Conservation (phyloP, 495 filamentous ascomycete species). For the Friedmanniomyces simplex region DNA sequence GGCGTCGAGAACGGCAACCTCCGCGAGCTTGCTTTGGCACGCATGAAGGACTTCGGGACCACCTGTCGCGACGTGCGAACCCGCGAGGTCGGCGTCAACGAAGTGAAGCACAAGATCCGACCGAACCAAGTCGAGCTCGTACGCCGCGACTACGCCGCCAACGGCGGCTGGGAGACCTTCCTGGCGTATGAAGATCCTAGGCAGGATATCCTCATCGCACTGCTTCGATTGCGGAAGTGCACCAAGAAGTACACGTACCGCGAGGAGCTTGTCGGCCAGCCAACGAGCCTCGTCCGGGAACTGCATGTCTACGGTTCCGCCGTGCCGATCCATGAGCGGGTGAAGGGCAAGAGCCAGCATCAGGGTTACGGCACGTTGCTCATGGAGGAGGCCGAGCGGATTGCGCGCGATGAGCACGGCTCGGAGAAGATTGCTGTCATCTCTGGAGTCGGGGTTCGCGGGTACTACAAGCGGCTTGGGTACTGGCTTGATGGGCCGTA, state of each 20-base stretch:
- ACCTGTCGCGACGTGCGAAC: conserved; percentile 97
- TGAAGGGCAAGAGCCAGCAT: conserved; percentile 94
- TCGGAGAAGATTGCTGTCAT: conserved; percentile 93
- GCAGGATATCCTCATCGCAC: conserved; percentile 90
- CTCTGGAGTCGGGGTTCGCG: conserved; percentile 85
- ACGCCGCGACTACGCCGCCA: conserved; percentile 89
- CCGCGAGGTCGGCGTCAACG: conserved; percentile 94
- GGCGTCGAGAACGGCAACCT: conserved; percentile 98
- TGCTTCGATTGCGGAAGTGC: conserved; percentile 85
- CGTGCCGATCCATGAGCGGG: conserved; percentile 85
- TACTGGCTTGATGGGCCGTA: conserved; percentile 88
- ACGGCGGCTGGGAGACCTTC: conserved; percentile 97
- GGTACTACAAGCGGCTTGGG: conserved; percentile 85
- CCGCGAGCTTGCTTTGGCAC: conserved; percentile 77
- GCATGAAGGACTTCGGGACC: conserved; percentile 98
- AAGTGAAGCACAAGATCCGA: conserved; percentile 96
- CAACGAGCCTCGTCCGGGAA: conserved; percentile 85
- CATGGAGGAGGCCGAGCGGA: conserved; percentile 96
- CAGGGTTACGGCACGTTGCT: conserved; percentile 91
- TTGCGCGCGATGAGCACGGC: conserved; percentile 85
- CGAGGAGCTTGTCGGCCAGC: conserved; percentile 71
- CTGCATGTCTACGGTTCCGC: conserved; percentile 94
- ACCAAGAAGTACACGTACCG: conserved; percentile 83
- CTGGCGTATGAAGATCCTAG: conserved; percentile 96
- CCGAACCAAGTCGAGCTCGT: conserved; percentile 94